Conservation (phyloP, 768 basidiomycete genomes). For the Trametes cinnabarina region DNA sequence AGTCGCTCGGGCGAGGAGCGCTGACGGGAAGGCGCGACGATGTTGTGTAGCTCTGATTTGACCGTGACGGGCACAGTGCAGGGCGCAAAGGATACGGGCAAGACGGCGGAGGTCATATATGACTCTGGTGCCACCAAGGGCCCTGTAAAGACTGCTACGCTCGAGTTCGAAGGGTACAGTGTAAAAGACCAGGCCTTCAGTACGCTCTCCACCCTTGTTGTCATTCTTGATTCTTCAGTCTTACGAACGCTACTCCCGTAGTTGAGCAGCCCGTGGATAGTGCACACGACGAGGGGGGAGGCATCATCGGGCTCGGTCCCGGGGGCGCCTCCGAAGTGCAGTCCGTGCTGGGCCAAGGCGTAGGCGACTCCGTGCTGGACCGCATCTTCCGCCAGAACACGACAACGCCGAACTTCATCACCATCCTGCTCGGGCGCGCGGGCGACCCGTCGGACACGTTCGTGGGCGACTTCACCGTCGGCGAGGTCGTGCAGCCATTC, state of each 20-base stretch:
- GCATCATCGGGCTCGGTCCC: slow-evolving; percentile 34
- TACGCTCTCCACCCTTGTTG: slow-evolving; percentile 7
- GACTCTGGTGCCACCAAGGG: slow-evolving; percentile 26
- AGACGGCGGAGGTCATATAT: slow-evolving; percentile 22
- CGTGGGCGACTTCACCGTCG: slow-evolving; percentile 33
- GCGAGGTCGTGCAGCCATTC: slow-evolving; percentile 27
- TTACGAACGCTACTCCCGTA: slow-evolving; percentile 42
- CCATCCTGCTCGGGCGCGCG: slow-evolving; percentile 31
- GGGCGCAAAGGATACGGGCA: slow-evolving; percentile 26
- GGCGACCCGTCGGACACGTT: slow-evolving; percentile 29
- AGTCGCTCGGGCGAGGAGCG: not conserved
- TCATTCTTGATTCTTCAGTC: not conserved
- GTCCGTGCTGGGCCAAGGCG: slow-evolving; percentile 9
- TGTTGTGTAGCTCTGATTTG: slow-evolving; percentile 29
- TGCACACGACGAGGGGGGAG: slow-evolving; percentile 21
- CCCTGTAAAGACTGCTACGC: slow-evolving; percentile 26
- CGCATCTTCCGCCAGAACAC: slow-evolving; percentile 34
- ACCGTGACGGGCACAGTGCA: slow-evolving; percentile 27
- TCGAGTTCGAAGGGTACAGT: slow-evolving; percentile 28
- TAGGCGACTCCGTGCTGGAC: slow-evolving; percentile 32
- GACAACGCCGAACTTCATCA: slow-evolving; percentile 33
- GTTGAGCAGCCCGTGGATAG: slow-evolving; percentile 21
- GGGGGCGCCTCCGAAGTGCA: slow-evolving; percentile 24
- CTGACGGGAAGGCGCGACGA: not conserved
- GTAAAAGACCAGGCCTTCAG: slow-evolving; percentile 30